Base-by-base conservation (phyloP, 2,329 filamentous ascomycete species). In the Colletotrichum sp. region DNA sequence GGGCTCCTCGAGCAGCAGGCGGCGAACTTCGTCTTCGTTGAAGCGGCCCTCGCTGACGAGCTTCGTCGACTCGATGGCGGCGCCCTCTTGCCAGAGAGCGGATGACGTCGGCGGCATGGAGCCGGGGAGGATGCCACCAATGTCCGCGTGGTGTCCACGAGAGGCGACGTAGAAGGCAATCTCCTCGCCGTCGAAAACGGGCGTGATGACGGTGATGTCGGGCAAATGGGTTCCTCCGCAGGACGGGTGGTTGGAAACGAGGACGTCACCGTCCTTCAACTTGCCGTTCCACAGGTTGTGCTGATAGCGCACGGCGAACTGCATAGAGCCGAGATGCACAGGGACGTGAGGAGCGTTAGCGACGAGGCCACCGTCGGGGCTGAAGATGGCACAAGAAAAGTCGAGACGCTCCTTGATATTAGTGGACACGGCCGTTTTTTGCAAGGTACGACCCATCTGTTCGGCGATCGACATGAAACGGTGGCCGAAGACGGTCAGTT, bases 381-480 rank as follows among this genome's bases (percentile, higher is more conserved):
- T 94, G 80, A 96, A 96, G 0, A 96, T 85, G 2, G 94, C 94
- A 72, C 94, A 96, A 0, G 93, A 95, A 81, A 95, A 96, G 78
- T 96, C 94, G 0, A 96, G 87, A 18, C 94, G 89, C 80, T 96
- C 95, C 79, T 96, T 94, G 82, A 96, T 94, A 79, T 95, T 96
- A 0, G 92, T 94, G 55, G 91, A 94, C 26, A 96, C 92, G 78
- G 92, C 93, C 0, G 94, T 95, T 85, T 95, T 95, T 80, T 96
- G 93, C 68, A 96, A 84, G 4, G 93, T 93, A 60, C 93, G 89
- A 0, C 94, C 94, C 94, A 96, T 96, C 81, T 96, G 94, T 81
- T 96, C 94, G 1, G 94, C 94, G 72, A 96, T 95, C 2, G 93
- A 92, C 94, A 96, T 96, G 84, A 96, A 96, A 3, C 94, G 90